Conservation (phyloP, 2,329 filamentous ascomycete species). For the Fragosphaeria purpurea region DNA sequence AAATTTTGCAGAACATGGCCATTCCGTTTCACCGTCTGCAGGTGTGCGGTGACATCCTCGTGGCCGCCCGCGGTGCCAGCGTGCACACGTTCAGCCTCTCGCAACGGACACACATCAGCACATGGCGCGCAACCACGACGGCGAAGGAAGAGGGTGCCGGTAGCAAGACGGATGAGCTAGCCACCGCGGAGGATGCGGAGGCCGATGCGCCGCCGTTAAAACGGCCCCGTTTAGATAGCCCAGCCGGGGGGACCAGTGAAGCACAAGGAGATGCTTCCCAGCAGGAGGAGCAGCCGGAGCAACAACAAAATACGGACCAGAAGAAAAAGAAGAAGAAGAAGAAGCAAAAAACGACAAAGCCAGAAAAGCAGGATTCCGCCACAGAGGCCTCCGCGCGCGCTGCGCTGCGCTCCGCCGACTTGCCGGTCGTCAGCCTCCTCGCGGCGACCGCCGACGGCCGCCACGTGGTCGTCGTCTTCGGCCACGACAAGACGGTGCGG, state of each 20-base stretch:
- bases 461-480: conserved; percentile 68
- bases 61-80: conserved; percentile 64
- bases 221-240: conserved; percentile 3
- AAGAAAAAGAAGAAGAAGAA: conserved; percentile 23
- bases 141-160: conserved; percentile 2
- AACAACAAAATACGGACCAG: background rate
- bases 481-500: conserved; percentile 84
- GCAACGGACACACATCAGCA: conserved; percentile 48
- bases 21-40: conserved; percentile 57
- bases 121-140: conserved; percentile 44
- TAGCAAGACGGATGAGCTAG: conserved; percentile 4
- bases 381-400: conserved; percentile 11
- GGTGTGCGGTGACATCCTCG: conserved; percentile 46
- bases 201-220: conserved; percentile 4
- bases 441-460: conserved; percentile 51
- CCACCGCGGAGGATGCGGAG: background rate
- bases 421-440: conserved; percentile 60
- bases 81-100: conserved; percentile 57
- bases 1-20: conserved; percentile 3
- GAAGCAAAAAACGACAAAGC: background rate
- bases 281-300: background rate
- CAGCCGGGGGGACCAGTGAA: background rate
- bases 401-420: conserved; percentile 30
- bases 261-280: background rate
- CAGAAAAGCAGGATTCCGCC: background rate